These are phyloP conservation scores for Rubroshorea leprosula DNA, from an alignment of 345 rosid genomes.

Conservation along the genomic window DNA sequence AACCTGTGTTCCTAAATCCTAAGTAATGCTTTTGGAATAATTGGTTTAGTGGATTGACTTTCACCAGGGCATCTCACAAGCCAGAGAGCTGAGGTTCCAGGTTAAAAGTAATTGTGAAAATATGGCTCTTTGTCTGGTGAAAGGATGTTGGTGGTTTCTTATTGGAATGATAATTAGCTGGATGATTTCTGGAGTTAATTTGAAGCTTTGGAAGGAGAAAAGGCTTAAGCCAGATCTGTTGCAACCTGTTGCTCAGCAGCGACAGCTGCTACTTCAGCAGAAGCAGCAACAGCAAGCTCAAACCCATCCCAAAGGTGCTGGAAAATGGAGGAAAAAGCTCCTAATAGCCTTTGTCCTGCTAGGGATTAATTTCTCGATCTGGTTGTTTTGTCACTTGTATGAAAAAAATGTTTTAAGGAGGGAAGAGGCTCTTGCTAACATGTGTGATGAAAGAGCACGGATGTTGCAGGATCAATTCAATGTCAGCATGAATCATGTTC, in stretches of 20 bases:
- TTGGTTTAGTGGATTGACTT: constrained; percentile 18
- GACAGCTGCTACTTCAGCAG: constrained; percentile 37
- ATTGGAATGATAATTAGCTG: constrained; percentile 34
- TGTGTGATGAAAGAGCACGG: constrained; percentile 96
- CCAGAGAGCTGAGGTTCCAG: constrained; percentile 13
- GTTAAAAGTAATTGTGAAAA: constrained; percentile 20
- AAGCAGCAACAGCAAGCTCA: constrained; percentile 48
- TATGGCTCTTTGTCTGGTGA: constrained; percentile 25
- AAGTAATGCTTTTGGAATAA: constrained; percentile 3
- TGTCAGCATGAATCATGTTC: constrained; percentile 95
- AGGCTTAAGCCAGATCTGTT: constrained; percentile 22
- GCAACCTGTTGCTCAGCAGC: constrained; percentile 35
- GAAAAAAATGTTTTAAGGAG: constrained; percentile 32
- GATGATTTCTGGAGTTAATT: constrained; percentile 23
- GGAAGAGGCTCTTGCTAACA: constrained; percentile 65
- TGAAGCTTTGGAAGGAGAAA: constrained; percentile 27
- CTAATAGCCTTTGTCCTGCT: constrained; percentile 40
- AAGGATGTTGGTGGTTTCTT: constrained; percentile 50
- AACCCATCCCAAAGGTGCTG: constrained; percentile 45
- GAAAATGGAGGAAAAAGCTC: constrained; percentile 68
- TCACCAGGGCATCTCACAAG: constrained; percentile 31
- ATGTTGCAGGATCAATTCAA: constrained; percentile 99
- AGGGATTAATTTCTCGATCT: constrained; percentile 50
- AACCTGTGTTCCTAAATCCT: neutral
- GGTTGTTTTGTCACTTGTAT: constrained; percentile 54